Evolutionary conservation across 495 filamentous ascomycete genomes (phyloP).

Genomic region (Xylaria longipes): DNA sequence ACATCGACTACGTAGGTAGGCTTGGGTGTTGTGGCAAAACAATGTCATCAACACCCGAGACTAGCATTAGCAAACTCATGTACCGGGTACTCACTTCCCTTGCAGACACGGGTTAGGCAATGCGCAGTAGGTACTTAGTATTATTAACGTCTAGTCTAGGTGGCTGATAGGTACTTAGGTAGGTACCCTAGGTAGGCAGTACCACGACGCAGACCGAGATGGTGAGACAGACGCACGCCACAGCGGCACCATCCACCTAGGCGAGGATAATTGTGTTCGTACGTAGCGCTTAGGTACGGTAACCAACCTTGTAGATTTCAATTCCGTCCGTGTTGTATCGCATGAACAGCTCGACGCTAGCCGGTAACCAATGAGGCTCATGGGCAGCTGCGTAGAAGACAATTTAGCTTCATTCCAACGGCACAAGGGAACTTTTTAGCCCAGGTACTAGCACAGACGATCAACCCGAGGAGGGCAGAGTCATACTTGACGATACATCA

Average conservation of each 20-base stretch:
- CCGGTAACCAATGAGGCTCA: slow-evolving; percentile 17
- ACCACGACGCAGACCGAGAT: not conserved
- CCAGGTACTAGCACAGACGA: slow-evolving; percentile 4
- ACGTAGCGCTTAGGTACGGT: slow-evolving; percentile 3
- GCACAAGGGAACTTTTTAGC: slow-evolving; percentile 20
- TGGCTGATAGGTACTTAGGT: no score
- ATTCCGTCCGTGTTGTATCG: not conserved
- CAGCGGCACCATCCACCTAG: not conserved
- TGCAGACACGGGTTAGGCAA: no score
- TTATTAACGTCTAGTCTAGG: no score
- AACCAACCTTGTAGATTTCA: slow-evolving; percentile 1
- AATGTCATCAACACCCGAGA: not conserved
- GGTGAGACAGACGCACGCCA: not conserved
- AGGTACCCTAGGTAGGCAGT: not conserved
- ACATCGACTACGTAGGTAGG: not conserved
- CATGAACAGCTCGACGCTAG: slow-evolving; percentile 6
- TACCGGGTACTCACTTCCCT: no score
- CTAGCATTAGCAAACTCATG: not conserved
- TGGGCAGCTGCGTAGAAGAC: not conserved
- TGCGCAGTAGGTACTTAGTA: no score
- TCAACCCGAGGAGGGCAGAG: not conserved
- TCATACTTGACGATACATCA: not conserved
- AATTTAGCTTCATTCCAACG: slow-evolving; percentile 20
- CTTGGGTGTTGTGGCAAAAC: not conserved
- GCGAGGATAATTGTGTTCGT: not conserved